Base-by-base conservation (phyloP, 164 flowering plant genomes). In the Liriodendron chinense region DNA sequence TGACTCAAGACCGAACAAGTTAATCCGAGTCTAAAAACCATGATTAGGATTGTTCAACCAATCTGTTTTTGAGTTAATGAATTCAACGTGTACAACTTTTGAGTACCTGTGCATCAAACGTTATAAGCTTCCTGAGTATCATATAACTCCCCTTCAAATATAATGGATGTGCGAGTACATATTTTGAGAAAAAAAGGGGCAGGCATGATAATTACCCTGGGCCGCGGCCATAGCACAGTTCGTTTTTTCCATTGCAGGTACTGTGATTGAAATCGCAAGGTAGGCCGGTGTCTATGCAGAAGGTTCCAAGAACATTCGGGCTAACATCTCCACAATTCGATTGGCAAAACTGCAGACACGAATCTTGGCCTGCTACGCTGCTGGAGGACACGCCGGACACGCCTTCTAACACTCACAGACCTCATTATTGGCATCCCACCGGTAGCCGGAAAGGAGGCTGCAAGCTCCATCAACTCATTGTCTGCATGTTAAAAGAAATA, bases 211-310 rank as follows among this genome's bases (percentile, higher is more conserved):
- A 12, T 50, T 74, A 96, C 99, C 99, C 98, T 47, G 99, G 98
- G 79, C 99, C 99, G 73, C 93, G 92, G 74, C 99, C 97, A 85
- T 96, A 96, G 85, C 99, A 96, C 73, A 90, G 75, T 76, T 96
- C 98, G 75, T 94, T 96, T 83, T 92, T 94, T 65, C 98, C 99
- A 75, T 89, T 90, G 83, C 98, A 96, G 47, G 99, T 96, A 81
- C 99, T 96, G 68, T 94, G 98, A 85, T 96, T 94, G 88, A 96
- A 96, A 78, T 96, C 99, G 80, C 99, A 96, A 71, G 98, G 98
- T 77, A 91, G 87, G 21, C 97, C 99, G 47, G 96, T 89, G 85
- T 94, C 99, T 59, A 72, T 85, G 80, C 99, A 94, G 81, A 94
- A 94, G 24, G 99, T 87, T 77, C 99, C 99, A 49, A 90, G 93